Base-by-base conservation (phyloP, 1,284 basidiomycete species). In the Papiliotrema terrestris region DNA sequence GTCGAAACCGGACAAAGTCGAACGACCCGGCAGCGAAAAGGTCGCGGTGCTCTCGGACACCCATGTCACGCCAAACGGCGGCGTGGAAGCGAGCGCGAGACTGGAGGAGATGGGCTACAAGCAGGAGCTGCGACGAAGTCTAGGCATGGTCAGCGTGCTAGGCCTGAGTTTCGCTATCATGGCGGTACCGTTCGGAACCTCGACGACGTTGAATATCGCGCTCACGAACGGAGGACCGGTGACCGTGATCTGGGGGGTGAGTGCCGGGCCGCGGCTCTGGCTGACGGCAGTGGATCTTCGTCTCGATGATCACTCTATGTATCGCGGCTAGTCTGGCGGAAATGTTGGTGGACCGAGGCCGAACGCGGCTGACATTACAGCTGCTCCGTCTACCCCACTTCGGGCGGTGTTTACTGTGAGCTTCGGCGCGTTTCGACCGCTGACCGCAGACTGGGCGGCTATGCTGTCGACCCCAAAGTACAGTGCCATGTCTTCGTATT, bases 71-170 rank as follows among this genome's bases (percentile, higher is more conserved):
- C 8, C 46, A 35, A 35, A 35, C 8, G 25, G 23, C n/a, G 19
- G 20, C 46, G 8, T 22, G 4, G 49, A 51, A 19, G 37, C 39
- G 15, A 43, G 37, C 26, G 41, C 55, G 8, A 13, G 67, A 36
- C 69, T 78, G 22, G 74, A 76, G 51, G 74, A 71, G 52, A 73
- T 79, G 73, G 78, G 78, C 6, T 80, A 80, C 68, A 73, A 77
- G 63, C 68, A 65, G 52, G 74, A 80, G 59, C 64, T 80, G 51
- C 71, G 72, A 29, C 71, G 79, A 25, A 76, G 72, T 36, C 61
- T 80, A n/a, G 76, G 75, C 44, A 78, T 79, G 77, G 65, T 78
- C 19, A 73, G 75, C 32, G 72, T 79, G n/a, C 68, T 79, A 5
- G 79, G 79, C 32, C 62, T 78, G 15, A 67, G 66, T 42, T 76